Evolutionary conservation across 1,139 yeast genomes (phyloP), one percentile per base, ranked within the genome.

Genomic region (Yamadazyma sp.): DNA sequence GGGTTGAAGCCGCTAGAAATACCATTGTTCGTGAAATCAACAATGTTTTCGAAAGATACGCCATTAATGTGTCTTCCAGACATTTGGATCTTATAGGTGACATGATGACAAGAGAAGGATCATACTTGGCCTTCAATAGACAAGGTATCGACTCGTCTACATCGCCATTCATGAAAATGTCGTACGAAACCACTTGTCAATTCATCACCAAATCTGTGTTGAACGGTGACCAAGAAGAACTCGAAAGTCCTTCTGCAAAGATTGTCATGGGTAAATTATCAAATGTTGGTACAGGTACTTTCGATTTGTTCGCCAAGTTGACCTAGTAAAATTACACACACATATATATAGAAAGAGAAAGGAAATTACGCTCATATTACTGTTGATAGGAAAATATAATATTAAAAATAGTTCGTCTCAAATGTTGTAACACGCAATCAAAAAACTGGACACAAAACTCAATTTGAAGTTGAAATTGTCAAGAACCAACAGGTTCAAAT

Each of bases 51-150:
- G 88, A 88, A 51, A 91, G 95, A 42, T 92, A 92, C 65, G 98
- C 98, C 55, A 94, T 94, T 61, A 73, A 91, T 47, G 98, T 94
- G 47, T 87, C 95, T 44, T 71, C 81, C 39, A 89, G 98, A 64
- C 99, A 94, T 70, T 80, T 94, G 69, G 98, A 92, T 60, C 79
- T 94, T 62, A 85, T 94, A 65, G 98, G 96, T 48, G 99, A 94
- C 65, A 87, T 88, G 91, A 94, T 94, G 99, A 94, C 99, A 4
- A 81, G 98, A 63, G 98, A 92, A 68, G 99, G 99, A 56, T 80
- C 94, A 3, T 94, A 91, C 61, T 72, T 92, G 62, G 96, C 99
- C 20, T 94, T 94, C 74, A 91, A 89, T 68, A 85, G 99, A 75
- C 96, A 89, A 69, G 98, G 98, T 65, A 91, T 94, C 61, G 98